Conservation (phyloP, 345 rosid species). For the Populus simonii region DNA sequence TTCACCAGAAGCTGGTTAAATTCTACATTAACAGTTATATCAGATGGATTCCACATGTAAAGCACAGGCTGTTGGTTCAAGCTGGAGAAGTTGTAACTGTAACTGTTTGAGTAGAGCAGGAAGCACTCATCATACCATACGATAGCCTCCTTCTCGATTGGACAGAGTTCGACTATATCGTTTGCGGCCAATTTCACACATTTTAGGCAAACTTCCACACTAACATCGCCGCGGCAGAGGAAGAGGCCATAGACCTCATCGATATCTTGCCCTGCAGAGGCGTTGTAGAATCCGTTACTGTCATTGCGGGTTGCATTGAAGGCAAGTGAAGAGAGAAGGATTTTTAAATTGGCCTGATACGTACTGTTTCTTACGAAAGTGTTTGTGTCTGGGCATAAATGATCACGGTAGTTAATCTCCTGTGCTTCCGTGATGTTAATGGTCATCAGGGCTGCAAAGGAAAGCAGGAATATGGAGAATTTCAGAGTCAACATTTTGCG, state of each 20-base stretch:
- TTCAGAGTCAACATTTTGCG: no score
- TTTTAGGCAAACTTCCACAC: conserved; percentile 12
- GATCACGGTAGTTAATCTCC: no score
- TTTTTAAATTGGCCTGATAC: conserved; percentile 5
- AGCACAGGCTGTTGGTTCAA: no score
- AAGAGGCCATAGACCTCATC: conserved; percentile 4
- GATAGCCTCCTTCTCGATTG: no score
- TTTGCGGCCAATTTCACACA: no score
- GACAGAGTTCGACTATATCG: no score
- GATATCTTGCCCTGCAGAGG: not conserved
- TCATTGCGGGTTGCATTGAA: not conserved
- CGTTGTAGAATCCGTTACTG: not conserved
- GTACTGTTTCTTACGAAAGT: not conserved
- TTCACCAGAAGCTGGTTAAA: conserved; percentile 1
- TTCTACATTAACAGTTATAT: not conserved
- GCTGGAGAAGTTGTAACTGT: no score
- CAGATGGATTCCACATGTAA: no score
- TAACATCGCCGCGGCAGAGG: conserved; percentile 19
- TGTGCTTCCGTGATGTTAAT: no score
- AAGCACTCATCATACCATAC: not conserved
- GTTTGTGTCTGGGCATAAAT: not conserved
- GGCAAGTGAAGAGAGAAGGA: conserved; percentile 11
- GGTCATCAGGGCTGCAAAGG: no score
- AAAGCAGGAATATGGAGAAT: no score
- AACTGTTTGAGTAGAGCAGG: no score